Evolutionary conservation across 345 rosid species (phyloP).

Genomic region (Kernera saxatilis): DNA sequence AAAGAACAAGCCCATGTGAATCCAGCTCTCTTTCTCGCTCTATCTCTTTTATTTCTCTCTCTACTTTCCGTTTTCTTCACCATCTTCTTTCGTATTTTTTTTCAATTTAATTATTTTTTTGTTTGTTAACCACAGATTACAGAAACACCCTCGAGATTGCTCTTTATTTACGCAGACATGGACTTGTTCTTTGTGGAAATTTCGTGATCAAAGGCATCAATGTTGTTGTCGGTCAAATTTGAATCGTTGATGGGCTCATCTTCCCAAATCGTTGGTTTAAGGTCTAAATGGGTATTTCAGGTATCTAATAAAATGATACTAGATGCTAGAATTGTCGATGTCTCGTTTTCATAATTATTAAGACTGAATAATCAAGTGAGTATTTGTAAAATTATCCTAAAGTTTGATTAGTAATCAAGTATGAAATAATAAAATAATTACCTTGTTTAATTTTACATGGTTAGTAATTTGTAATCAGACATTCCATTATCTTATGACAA

Average conservation of each 20-base stretch:
- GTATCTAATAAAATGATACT: neutral
- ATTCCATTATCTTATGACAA: too few relatives aligned
- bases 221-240: conserved; percentile 25
- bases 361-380: too few relatives aligned
- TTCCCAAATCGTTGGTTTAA: conserved; percentile 8
- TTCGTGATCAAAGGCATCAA: conserved; percentile 11
- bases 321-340: conserved; percentile 8
- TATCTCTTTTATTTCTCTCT: neutral
- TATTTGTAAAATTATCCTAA: neutral
- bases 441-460: too few relatives aligned
- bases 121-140: neutral
- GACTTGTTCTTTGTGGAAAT: conserved; percentile 1
- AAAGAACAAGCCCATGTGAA: conserved; percentile 50
- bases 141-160: neutral
- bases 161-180: conserved; percentile 9
- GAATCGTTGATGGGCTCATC: neutral
- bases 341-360: conserved; percentile 9
- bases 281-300: neutral
- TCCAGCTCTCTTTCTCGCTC: conserved; percentile 32
- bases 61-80: conserved; percentile 40
- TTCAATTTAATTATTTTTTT: neutral
- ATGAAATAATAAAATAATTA: neutral
- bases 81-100: conserved; percentile 3
- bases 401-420: neutral
- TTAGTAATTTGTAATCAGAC: too few relatives aligned